Base-by-base conservation (phyloP, 306 rosid species). In the Abrus pulchellus region DNA sequence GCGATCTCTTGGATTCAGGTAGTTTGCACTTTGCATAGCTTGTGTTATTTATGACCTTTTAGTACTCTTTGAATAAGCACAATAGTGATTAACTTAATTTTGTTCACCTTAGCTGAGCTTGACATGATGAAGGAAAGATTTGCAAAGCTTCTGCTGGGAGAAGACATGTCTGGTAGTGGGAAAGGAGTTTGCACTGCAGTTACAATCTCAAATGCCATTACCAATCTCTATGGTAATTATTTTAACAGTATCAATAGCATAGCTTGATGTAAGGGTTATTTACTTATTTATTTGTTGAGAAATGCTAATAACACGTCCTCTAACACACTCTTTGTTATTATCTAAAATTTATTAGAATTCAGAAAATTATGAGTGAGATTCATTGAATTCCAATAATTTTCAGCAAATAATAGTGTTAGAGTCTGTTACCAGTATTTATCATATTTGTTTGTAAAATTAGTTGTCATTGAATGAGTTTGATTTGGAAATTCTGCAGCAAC, bases 151-250 rank as follows among this genome's bases (percentile, higher is more conserved):
- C 84, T 96, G 78, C 76, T 96, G 1, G 99, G 99, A 20, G 99
- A 96, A 87, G 99, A 96, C 87, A 93, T 96, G 99, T 96, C 98
- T 32, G 99, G 99, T 70, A 76, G 98, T 76, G 99, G 99, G 32
- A 96, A 96, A 85, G 99, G 99, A 12, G 99, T 96, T 41, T 87
- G 90, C 76, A 90, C 99, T 28, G 97, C 99, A 3, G 92, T 92
- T 77, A 96, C 99, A 4, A 93, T 96, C 83, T 96, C 99, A 61
- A 96, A 96, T 80, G 32, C 99, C 77, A 86, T 96, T 32, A 96
- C 99, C 74, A 96, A 96, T 75, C 99, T 96, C 78, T 96, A 96
- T n/a, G 99, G 99, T 94, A 86, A 75, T n/a, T 67, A 4, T 27
- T 64, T 36, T 38, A 34, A 47, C 32, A 29, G 9, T 44, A 10